phyloP scores from a whole-genome alignment of 495 filamentous ascomycete species.

The Umbilicaria muhlenbergii region DNA sequence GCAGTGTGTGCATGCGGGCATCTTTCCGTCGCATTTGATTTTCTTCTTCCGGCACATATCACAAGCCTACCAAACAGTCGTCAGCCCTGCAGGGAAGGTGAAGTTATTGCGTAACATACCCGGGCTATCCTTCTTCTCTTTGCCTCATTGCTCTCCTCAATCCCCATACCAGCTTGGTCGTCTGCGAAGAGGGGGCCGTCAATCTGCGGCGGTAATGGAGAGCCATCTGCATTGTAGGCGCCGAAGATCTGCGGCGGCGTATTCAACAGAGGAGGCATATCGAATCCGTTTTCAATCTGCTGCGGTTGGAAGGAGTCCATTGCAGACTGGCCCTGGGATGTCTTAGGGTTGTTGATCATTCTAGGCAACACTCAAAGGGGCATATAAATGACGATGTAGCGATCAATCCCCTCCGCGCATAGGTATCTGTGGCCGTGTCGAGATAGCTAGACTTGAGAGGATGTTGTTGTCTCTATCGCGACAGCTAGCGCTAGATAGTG shows the following conservation, averaged over 20 bases:
- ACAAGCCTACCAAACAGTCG: constrained; percentile 49
- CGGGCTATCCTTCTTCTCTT: constrained; percentile 90
- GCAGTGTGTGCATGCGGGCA: constrained; percentile 90
- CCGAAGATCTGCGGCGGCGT: constrained; percentile 61
- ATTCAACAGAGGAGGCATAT: constrained; percentile 32
- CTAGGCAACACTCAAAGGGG: no score
- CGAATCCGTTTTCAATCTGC: constrained; percentile 27
- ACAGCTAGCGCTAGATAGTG: no score
- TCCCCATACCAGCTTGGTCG: constrained; percentile 24
- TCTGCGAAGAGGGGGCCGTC: constrained; percentile 48
- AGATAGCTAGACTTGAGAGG: no score
- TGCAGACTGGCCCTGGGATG: not conserved
- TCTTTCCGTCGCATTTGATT: constrained; percentile 97
- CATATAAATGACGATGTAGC: no score
- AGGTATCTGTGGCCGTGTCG: no score
- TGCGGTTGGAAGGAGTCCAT: constrained; percentile 15
- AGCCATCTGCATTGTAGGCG: constrained; percentile 41
- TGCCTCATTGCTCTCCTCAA: constrained; percentile 59
- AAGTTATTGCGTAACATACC: constrained; percentile 30
- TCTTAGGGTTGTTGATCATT: no score
- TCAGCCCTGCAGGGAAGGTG: constrained; percentile 11
- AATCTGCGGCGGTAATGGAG: constrained; percentile 42
- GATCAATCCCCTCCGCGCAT: no score
- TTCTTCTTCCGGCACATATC: constrained; percentile 99
- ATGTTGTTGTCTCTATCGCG: no score